Evolutionary conservation across 1,284 basidiomycete species (phyloP).

Genomic region (Ganoderma sp.): DNA sequence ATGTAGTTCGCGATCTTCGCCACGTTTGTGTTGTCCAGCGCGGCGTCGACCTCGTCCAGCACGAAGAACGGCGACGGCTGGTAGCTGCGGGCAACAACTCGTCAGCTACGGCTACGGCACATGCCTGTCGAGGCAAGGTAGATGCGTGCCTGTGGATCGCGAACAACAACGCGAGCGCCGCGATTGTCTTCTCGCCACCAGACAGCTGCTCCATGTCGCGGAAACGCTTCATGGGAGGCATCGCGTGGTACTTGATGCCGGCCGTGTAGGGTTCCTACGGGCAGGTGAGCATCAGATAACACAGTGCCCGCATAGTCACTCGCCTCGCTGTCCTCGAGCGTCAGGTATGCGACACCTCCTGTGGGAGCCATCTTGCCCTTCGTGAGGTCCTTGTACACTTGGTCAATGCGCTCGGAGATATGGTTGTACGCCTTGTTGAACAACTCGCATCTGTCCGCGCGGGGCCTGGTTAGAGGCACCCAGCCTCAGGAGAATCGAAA

Average conservation of each 20-base stretch:
- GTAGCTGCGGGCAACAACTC: conserved; percentile 59
- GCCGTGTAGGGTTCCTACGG: conserved; percentile 90
- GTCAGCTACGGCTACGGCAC: conserved; percentile 5
- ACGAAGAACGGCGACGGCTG: conserved; percentile 99
- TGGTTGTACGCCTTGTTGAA: conserved; percentile 98
- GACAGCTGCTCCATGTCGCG: conserved; percentile 99
- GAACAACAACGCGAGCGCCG: conserved; percentile 93
- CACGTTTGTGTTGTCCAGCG: conserved; percentile 95
- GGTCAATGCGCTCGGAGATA: conserved; percentile 92
- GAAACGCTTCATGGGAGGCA: conserved; percentile 99
- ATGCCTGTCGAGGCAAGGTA: background rate
- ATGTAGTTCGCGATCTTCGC: conserved; percentile 93
- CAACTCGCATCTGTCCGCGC: conserved; percentile 66
- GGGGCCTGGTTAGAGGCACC: background rate
- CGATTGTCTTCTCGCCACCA: conserved; percentile 98
- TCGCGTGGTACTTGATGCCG: conserved; percentile 98
- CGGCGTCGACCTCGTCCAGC: conserved; percentile 97
- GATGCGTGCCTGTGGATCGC: conserved; percentile 85
- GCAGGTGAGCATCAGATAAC: background rate
- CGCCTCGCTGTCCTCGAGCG: conserved; percentile 94
- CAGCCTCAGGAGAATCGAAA: background rate
- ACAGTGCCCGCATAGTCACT: conserved; percentile 28
- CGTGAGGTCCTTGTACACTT: conserved; percentile 97
- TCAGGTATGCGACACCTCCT: conserved; percentile 96
- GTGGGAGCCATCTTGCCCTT: conserved; percentile 92